These are phyloP conservation scores for Fragilariopsis cylindrus DNA, from an alignment of 108 stramenopile genomes.

Conservation along the genomic window DNA sequence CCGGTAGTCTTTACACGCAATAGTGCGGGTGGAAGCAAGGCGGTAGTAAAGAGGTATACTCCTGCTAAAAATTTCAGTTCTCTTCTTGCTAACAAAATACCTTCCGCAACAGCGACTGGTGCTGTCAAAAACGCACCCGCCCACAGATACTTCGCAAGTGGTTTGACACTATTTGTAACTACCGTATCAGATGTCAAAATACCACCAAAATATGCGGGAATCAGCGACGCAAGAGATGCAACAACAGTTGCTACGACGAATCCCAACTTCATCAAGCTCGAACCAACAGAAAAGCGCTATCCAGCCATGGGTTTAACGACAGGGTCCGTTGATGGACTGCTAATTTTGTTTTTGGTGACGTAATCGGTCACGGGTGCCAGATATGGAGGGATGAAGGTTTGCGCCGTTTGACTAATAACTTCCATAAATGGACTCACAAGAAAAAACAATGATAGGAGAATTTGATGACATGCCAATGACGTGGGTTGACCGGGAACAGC, in stretches of 20 bases:
- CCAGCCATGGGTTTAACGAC: conserved; percentile 48
- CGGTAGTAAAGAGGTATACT: conserved; percentile 78
- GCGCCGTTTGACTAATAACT: conserved; percentile 84
- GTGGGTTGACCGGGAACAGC: conserved; percentile 81
- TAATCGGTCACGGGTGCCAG: conserved; percentile 50
- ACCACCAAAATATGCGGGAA: conserved; percentile 66
- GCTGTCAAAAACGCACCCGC: conserved; percentile 75
- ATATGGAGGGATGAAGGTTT: conserved; percentile 72
- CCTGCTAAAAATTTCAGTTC: conserved; percentile 70
- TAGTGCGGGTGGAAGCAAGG: conserved; percentile 69
- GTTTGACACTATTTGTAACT: conserved; percentile 72
- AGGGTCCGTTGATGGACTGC: conserved; percentile 32
- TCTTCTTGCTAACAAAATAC: conserved; percentile 73
- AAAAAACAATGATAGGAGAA: conserved; percentile 80
- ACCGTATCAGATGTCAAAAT: conserved; percentile 65
- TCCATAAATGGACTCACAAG: conserved; percentile 87
- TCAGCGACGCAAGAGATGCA: conserved; percentile 60
- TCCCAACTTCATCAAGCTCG: conserved; percentile 62
- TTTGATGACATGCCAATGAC: conserved; percentile 83
- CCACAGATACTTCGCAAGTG: conserved; percentile 70
- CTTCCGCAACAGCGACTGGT: conserved; percentile 87
- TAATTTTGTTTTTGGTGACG: conserved; percentile 13
- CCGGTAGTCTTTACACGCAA: conserved; percentile 58
- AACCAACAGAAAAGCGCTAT: conserved; percentile 39
- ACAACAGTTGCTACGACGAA: conserved; percentile 56